These are phyloP conservation scores for Ceratocystis ficicola DNA, from an alignment of 2,329 filamentous ascomycete species.

Conservation along the genomic window DNA sequence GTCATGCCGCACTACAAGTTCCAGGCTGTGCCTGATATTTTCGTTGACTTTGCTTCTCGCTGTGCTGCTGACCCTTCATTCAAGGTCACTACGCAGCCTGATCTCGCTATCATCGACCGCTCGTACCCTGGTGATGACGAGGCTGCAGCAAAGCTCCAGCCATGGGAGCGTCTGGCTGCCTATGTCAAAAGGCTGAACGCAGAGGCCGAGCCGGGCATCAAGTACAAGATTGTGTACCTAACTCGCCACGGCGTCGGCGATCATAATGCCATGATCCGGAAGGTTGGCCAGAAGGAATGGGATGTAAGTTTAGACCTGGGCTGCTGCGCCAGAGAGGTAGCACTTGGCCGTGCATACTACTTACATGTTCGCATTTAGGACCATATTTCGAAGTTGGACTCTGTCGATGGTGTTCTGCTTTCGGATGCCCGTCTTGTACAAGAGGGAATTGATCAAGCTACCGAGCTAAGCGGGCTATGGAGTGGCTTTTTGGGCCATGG, in stretches of 20 bases:
- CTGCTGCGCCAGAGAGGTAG: neutral
- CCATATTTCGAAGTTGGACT: conserved; percentile 32
- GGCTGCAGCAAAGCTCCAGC: conserved; percentile 29
- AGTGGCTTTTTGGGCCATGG: conserved; percentile 32
- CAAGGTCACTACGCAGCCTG: conserved; percentile 34
- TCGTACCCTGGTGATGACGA: conserved; percentile 30
- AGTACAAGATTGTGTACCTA: conserved; percentile 43
- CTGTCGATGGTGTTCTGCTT: conserved; percentile 32
- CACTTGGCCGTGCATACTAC: no score
- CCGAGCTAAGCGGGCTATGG: conserved; percentile 42
- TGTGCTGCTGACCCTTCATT: conserved; percentile 26
- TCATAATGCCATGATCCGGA: conserved; percentile 40
- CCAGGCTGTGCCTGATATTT: conserved; percentile 36
- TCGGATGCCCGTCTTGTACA: conserved; percentile 40
- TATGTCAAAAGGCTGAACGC: conserved; percentile 39
- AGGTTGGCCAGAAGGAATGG: conserved; percentile 46
- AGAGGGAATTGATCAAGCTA: conserved; percentile 42
- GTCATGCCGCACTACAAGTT: conserved; percentile 24
- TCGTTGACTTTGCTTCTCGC: conserved; percentile 34
- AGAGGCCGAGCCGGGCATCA: conserved; percentile 32
- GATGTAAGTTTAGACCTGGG: conserved; percentile 31
- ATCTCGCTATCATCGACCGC: conserved; percentile 43
- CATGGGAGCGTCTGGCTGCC: conserved; percentile 41
- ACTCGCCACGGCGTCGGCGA: conserved; percentile 46
- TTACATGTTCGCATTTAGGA: conserved; percentile 24